A percentile compares a stretch with the other conserved stretches of the same genome.
These are phyloP conservation scores for Chrysoporthe deuterocubensis DNA, from an alignment of 2,329 filamentous ascomycete species.

Conservation along the genomic window DNA sequence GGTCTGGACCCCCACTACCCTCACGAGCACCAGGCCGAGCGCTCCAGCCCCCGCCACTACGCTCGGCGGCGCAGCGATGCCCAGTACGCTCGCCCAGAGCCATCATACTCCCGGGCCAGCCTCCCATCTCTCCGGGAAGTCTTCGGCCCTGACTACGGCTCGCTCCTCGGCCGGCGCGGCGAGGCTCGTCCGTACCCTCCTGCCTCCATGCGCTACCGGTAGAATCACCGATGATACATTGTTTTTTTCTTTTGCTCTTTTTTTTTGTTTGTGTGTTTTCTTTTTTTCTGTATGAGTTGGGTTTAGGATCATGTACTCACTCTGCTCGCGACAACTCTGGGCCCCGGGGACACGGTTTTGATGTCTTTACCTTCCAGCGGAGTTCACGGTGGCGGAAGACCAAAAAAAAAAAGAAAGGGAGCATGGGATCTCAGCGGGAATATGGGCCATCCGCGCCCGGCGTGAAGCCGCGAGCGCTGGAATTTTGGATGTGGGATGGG, in stretches of 20 bases:
- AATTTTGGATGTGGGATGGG: neutral
- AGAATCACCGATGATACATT: neutral
- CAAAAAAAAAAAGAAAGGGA: neutral
- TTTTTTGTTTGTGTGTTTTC: neutral
- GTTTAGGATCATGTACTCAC: no score
- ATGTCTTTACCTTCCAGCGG: neutral
- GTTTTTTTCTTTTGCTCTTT: neutral
- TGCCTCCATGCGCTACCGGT: neutral
- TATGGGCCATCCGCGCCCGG: neutral
- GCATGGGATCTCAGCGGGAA: neutral
- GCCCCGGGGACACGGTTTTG: neutral
- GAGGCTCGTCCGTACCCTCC: neutral
- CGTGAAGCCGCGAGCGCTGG: neutral
- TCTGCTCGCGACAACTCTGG: neutral
- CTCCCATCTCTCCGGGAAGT: neutral
- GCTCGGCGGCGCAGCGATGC: no score
- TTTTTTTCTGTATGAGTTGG: neutral
- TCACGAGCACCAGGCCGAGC: no score
- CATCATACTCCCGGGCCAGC: neutral
- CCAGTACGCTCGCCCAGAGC: no score
- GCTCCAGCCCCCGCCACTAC: no score
- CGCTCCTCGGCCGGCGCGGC: neutral
- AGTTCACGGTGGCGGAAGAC: conserved; percentile 1
- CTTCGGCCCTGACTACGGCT: neutral
- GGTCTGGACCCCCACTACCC: no score